Percentiles rank a stretch among this genome's conserved stretches.
phyloP scores from a whole-genome alignment of 2,329 filamentous ascomycete genomes.

The Talaromyces atroroseus region DNA sequence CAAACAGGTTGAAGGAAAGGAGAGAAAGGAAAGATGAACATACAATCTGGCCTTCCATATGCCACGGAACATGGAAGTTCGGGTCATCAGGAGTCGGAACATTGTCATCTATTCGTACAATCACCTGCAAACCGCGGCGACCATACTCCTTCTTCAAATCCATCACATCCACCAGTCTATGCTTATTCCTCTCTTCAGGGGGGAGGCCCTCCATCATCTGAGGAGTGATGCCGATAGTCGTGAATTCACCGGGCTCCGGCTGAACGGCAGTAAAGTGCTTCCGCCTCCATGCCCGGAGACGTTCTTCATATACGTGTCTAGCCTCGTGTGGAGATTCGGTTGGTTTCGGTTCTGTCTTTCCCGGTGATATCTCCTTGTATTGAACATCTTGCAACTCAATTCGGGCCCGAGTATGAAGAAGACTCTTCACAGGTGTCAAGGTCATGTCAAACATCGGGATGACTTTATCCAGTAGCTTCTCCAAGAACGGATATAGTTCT shows the following conservation, averaged over 20 bases:
- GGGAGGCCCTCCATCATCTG: constrained; percentile 25
- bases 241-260: constrained; percentile 24
- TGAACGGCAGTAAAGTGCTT: constrained; percentile 20
- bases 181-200: constrained; percentile 19
- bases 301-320: constrained; percentile 20
- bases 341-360: constrained; percentile 8
- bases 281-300: constrained; percentile 22
- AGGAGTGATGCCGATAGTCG: constrained; percentile 27
- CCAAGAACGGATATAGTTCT: constrained; percentile 34
- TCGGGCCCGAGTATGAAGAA: constrained; percentile 27
- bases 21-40: constrained; percentile 2
- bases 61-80: constrained; percentile 43
- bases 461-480: constrained; percentile 28
- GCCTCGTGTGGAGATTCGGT: constrained; percentile 18
- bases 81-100: constrained; percentile 56
- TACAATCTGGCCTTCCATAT: constrained; percentile 46
- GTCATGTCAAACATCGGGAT: constrained; percentile 24
- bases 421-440: constrained; percentile 27
- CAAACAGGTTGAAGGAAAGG: too few relatives aligned
- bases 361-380: constrained; percentile 21
- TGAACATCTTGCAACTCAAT: constrained; percentile 27
- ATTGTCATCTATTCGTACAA: constrained; percentile 58
- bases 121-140: constrained; percentile 51
- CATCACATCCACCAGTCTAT: constrained; percentile 24
- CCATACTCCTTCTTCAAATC: constrained; percentile 34